Evolutionary conservation across 2,329 filamentous ascomycete species (phyloP).

Genomic region (Hymenoscyphus albidus): DNA sequence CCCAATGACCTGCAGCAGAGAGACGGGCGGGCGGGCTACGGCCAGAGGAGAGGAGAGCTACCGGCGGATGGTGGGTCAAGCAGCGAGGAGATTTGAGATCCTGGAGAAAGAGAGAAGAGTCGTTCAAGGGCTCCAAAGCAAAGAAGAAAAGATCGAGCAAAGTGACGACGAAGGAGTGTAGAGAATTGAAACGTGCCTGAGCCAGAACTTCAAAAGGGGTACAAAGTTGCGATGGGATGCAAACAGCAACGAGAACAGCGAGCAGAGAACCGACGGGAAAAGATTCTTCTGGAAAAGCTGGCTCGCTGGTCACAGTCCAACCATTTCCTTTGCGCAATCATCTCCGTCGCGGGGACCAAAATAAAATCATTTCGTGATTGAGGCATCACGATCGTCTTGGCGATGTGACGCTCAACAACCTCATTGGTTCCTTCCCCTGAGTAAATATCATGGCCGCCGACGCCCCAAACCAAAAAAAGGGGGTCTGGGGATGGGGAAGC

Average conservation of each 20-base stretch:
- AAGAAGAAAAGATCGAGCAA: background rate
- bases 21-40: too few relatives aligned
- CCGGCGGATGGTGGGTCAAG: background rate
- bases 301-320: background rate
- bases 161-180: background rate
- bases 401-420: background rate
- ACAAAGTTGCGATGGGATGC: background rate
- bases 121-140: background rate
- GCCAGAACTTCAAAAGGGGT: background rate
- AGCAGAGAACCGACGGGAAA: background rate
- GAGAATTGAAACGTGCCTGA: background rate
- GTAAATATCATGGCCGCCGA: too few relatives aligned
- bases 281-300: background rate
- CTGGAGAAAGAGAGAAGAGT: background rate
- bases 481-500: background rate
- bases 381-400: background rate
- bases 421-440: background rate
- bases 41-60: background rate
- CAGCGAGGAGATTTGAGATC: background rate
- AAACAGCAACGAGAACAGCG: background rate
- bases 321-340: background rate
- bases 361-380: background rate
- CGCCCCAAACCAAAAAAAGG: background rate
- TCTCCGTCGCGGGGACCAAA: background rate
- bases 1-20: background rate